Base-by-base conservation (phyloP, 345 rosid species). In the Hevea brasiliensis region DNA sequence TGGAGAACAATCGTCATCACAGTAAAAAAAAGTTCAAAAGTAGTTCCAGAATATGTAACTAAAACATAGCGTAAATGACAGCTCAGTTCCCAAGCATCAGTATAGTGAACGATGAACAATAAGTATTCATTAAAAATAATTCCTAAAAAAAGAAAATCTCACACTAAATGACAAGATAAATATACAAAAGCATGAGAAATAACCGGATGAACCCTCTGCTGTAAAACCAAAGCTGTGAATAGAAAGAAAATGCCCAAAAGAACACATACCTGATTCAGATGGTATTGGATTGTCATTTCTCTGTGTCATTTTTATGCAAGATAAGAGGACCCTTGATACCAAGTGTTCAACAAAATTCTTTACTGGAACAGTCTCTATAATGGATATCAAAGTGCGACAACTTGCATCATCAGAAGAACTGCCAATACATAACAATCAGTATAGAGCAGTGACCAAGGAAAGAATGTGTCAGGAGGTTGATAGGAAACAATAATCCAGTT, bases 321-420 rank as follows among this genome's bases (percentile, higher is more conserved):
- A 75, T 6, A 84, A 63, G 66, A 92, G 90, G 73, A 91, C 59
- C 82, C 85, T 92, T 58, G 83, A 78, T 74, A 91, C 78, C 77
- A 95, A 50, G 77, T 67, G 81, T 59, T 74, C 89, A 80, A 92
- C 85, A 80, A 84, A 68, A 67, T 78, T 79, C 71, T 74, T 83
- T 20, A 88, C 6, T 47, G 96, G 93, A 84, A 95, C 81, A 13
- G 72, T 79, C 77, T 91, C 93, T 42, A 92, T 72, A 77, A 95
- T 84, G 37, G 94, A 84, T 73, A 82, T 73, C 72, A 95, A 74
- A 65, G 81, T 72, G 77, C 55, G 75, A 35, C 72, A 82, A 77
- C 84, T 87, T 45, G 81, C 80, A n/a, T 81, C 86, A 77, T 91
- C 97, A 71, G 80, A 82, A 27, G 80, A 84, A 85, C 98, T 94